phyloP scores from a whole-genome alignment of 768 basidiomycete genomes.

The Boletus edulis region DNA sequence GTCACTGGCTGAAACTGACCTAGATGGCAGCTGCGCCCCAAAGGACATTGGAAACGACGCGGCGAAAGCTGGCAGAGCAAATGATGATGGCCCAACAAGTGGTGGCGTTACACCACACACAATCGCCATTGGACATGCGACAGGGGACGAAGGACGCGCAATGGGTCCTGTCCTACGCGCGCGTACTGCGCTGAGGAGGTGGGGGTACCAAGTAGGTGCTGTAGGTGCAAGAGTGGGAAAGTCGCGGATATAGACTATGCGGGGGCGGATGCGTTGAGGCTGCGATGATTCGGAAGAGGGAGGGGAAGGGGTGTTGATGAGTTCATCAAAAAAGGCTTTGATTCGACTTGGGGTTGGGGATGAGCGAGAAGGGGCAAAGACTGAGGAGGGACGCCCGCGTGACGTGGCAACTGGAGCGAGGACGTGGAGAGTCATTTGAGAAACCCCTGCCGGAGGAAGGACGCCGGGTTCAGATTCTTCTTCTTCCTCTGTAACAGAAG shows the following conservation, averaged over 20 bases:
- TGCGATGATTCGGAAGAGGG: slow-evolving; percentile 26
- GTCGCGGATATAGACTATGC: slow-evolving; percentile 83
- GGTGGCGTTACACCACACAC: slow-evolving; percentile 86
- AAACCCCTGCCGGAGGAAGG: slow-evolving; percentile 31
- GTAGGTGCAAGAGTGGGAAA: slow-evolving; percentile 72
- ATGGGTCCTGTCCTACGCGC: slow-evolving; percentile 67
- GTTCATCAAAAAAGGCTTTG: slow-evolving; percentile 72
- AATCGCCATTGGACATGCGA: slow-evolving; percentile 72
- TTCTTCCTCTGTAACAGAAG: slow-evolving; percentile 38
- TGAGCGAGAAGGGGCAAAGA: slow-evolving; percentile 39
- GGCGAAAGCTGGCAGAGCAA: slow-evolving; percentile 6
- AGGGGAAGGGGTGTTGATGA: slow-evolving; percentile 60
- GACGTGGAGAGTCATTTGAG: slow-evolving; percentile 49
- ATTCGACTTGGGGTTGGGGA: slow-evolving; percentile 51
- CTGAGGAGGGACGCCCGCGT: slow-evolving; percentile 33
- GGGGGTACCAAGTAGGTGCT: slow-evolving; percentile 76
- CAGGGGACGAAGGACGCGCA: slow-evolving; percentile 56
- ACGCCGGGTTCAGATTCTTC: slow-evolving; percentile 50
- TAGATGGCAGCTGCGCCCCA: slow-evolving; percentile 13
- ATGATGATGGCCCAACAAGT: slow-evolving; percentile 47
- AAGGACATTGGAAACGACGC: slow-evolving; percentile 10
- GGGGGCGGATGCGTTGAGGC: slow-evolving; percentile 42
- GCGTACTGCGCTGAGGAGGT: slow-evolving; percentile 75
- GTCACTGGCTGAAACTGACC: not conserved
- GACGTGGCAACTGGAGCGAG: slow-evolving; percentile 35